Conservation (phyloP, 257 asterid genomes). For the Ilex aquifolium region DNA sequence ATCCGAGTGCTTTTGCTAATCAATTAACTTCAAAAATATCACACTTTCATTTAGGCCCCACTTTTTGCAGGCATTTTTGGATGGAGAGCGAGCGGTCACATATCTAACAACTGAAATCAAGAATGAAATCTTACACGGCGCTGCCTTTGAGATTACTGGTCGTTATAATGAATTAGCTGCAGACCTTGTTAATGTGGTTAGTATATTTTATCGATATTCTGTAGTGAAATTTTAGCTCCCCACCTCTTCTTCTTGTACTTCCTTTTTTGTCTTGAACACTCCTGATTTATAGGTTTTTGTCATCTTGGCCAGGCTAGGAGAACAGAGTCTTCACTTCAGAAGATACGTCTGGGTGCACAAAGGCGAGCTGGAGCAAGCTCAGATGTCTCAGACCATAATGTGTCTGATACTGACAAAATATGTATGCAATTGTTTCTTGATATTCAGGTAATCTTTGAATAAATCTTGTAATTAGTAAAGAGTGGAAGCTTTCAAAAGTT, state of each 20-base stretch:
- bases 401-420: conserved; percentile 88
- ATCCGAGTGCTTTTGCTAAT: neutral
- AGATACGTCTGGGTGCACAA: conserved; percentile 90
- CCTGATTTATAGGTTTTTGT: neutral
- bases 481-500: neutral
- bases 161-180: conserved; percentile 75
- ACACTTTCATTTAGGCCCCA: conserved; percentile 20
- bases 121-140: conserved; percentile 61
- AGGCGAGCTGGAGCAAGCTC: conserved; percentile 93
- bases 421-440: conserved; percentile 96
- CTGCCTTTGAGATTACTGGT: conserved; percentile 69
- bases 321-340: conserved; percentile 95
- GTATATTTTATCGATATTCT: conserved; percentile 15
- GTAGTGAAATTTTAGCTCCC: neutral
- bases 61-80: conserved; percentile 63
- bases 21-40: neutral
- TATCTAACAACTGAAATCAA: conserved; percentile 53
- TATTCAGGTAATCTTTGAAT: conserved; percentile 50
- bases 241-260: neutral
- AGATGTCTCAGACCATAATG: conserved; percentile 74
- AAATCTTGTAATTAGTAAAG: neutral
- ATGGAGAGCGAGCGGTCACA: conserved; percentile 67
- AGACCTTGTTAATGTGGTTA: conserved; percentile 79
- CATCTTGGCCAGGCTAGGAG: conserved; percentile 56
- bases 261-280: conserved; percentile 11